Evolutionary conservation across 768 basidiomycete species (phyloP).

Genomic region (Leccinellum rugosiceps): DNA sequence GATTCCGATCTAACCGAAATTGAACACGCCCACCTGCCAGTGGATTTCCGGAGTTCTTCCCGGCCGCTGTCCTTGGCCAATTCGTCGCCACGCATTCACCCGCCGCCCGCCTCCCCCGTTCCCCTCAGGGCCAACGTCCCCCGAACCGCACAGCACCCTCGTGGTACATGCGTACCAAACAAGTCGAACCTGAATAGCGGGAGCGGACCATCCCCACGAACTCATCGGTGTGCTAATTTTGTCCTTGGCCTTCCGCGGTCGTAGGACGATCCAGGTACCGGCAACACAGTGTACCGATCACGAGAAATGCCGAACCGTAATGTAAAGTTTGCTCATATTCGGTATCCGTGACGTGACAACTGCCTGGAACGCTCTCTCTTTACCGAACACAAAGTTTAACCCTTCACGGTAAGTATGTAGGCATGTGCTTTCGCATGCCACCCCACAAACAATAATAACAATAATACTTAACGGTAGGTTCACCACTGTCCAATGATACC

Average conservation of each 20-base stretch:
- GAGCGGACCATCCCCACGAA: neutral
- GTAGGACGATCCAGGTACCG: constrained; percentile 32
- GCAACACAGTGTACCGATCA: constrained; percentile 19
- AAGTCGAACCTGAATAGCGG: neutral
- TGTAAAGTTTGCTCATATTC: constrained; percentile 21
- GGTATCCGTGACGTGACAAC: constrained; percentile 20
- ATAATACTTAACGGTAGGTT: neutral
- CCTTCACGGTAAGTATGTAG: constrained; percentile 4
- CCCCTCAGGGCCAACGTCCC: neutral
- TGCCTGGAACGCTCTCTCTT: neutral
- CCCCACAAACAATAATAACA: constrained; percentile 1
- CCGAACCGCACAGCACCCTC: neutral
- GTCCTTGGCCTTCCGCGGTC: constrained; percentile 26
- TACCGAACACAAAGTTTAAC: constrained; percentile 6
- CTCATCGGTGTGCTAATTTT: constrained; percentile 4
- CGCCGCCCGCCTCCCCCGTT: neutral
- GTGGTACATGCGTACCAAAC: neutral
- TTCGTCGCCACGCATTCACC: neutral
- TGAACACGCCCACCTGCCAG: constrained; percentile 13
- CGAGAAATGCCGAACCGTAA: constrained; percentile 17
- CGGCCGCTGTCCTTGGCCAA: neutral
- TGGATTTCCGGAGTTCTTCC: constrained; percentile 8
- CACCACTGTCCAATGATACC: neutral
- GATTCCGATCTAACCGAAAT: constrained; percentile 33
- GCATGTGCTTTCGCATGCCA: constrained; percentile 7